Percentiles rank a stretch among this genome's conserved stretches.
Evolutionary conservation across 495 filamentous ascomycete species (phyloP).

Genomic region (Echria macrotheca): DNA sequence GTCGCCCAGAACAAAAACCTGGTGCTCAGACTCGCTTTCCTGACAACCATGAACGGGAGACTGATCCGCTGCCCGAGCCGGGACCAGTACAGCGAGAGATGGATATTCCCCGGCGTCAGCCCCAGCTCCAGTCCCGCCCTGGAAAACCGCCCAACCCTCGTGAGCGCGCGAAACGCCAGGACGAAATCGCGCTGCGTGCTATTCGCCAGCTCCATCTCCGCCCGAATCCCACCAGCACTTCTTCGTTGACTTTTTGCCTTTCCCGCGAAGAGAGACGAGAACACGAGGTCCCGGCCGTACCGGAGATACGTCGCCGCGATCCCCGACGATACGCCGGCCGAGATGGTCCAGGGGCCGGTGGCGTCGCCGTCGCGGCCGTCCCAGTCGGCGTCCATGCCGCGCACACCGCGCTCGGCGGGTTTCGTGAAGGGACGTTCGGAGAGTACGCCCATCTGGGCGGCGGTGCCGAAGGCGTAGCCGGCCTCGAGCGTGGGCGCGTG

Average conservation of each 20-base stretch:
- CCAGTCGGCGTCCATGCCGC: constrained; percentile 17
- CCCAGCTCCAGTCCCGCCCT: constrained; percentile 24
- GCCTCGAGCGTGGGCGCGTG: constrained; percentile 22
- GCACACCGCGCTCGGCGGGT: constrained; percentile 14
- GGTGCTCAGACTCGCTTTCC: constrained; percentile 11
- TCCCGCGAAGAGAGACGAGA: constrained; percentile 4
- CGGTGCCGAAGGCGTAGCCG: constrained; percentile 20
- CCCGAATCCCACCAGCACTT: constrained; percentile 17
- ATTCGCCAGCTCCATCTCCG: constrained; percentile 20
- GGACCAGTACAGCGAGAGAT: constrained; percentile 30
- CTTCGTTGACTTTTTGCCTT: background rate
- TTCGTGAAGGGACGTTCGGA: constrained; percentile 19
- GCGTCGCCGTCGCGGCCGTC: constrained; percentile 4
- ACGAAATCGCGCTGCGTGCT: constrained; percentile 18
- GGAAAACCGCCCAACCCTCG: constrained; percentile 19
- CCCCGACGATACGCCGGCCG: constrained; percentile 13
- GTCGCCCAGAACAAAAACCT: constrained; percentile 32
- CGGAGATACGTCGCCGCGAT: constrained; percentile 21
- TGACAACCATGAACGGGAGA: constrained; percentile 27
- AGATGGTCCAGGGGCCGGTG: constrained; percentile 20
- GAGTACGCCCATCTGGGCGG: constrained; percentile 19
- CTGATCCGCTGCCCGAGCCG: constrained; percentile 32
- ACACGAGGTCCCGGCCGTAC: constrained; percentile 20
- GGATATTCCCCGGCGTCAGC: constrained; percentile 22
- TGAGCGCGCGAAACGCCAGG: constrained; percentile 22